Evolutionary conservation across 345 rosid species (phyloP), one percentile per base, ranked within the genome.

Genomic region (Ailanthus altissimus): DNA sequence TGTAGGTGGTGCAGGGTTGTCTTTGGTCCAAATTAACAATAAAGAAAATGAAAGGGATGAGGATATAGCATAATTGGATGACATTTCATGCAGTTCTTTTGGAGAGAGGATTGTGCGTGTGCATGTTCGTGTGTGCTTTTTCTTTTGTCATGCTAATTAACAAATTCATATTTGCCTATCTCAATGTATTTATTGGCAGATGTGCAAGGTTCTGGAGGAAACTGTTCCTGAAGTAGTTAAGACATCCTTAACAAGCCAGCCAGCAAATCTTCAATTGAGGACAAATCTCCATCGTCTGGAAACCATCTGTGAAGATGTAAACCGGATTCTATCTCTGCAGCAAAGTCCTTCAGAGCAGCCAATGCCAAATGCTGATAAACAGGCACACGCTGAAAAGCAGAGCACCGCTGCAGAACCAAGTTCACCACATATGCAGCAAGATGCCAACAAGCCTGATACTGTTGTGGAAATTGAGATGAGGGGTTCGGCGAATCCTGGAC

Each of bases 151-250:
- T 54, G 53, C 61, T 45, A 38, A 72, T 40, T 36, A 74, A 62
- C 63, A 45, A 21, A 23, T 51, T 7, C 32, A 36, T 26, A 13
- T 28, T 47, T 16, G 32, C 42, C 16, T 36, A 40, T 40, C 65
- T 46, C 75, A 78, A 23, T n/a, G 26, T 40, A 79, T 66, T 68
- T 74, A 18, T 64, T 54, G 76, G 42, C 81, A 96, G 99, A 82
- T 90, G 80, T 93, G 97, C 84, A 86, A 83, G 67, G 74, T 83
- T 40, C 26, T 94, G 72, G 91, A 88, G 60, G 87, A 89, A 38
- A 85, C 86, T 61, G 86, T 67, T 67, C 82, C 70, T 20, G 94
- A 88, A 73, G 75, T 84, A 45, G 81, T 85, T 42, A 84, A 85
- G 80, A 74, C 81, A 61, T 58, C 85, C 45, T 47, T 74, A 20